Percentiles rank a stretch among this genome's conserved stretches.
These are phyloP conservation scores for Vaccinium myrtillus DNA, from an alignment of 148 eudicot species.

Conservation along the genomic window DNA sequence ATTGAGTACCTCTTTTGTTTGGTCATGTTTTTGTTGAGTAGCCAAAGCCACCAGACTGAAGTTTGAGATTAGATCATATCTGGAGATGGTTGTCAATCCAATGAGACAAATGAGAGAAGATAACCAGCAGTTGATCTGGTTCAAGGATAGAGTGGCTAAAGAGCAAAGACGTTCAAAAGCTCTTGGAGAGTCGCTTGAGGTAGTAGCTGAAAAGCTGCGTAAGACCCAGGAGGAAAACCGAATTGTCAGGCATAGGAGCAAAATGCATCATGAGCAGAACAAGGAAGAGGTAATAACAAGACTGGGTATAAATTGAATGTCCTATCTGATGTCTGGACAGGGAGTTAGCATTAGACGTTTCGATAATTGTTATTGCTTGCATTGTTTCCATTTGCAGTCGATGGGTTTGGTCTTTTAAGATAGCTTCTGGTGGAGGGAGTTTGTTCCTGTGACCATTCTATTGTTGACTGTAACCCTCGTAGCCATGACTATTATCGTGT, in stretches of 20 bases:
- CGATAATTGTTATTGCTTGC: background rate
- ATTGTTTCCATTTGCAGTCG: background rate
- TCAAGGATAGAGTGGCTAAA: constrained; percentile 50
- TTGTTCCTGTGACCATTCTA: background rate
- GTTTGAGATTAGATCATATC: constrained; percentile 59
- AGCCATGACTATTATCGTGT: background rate
- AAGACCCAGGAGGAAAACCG: constrained; percentile 43
- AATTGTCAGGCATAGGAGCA: constrained; percentile 56
- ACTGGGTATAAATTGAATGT: background rate
- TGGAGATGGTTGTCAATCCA: constrained; percentile 56
- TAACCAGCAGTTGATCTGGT: constrained; percentile 57
- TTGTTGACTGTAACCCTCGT: background rate
- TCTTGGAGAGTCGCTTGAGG: constrained; percentile 43
- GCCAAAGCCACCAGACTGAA: constrained; percentile 55
- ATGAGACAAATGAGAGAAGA: constrained; percentile 78
- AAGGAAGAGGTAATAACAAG: constrained; percentile 55
- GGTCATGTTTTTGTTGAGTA: constrained; percentile 23
- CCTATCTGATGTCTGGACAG: background rate
- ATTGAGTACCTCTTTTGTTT: background rate
- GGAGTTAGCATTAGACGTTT: background rate
- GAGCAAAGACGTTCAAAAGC: constrained; percentile 48
- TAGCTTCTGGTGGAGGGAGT: background rate
- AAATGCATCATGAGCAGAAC: constrained; percentile 46
- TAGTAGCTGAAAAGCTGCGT: constrained; percentile 49
- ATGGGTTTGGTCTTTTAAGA: background rate